Evolutionary conservation across 306 rosid species (phyloP).

Genomic region (Cicer judaicum): DNA sequence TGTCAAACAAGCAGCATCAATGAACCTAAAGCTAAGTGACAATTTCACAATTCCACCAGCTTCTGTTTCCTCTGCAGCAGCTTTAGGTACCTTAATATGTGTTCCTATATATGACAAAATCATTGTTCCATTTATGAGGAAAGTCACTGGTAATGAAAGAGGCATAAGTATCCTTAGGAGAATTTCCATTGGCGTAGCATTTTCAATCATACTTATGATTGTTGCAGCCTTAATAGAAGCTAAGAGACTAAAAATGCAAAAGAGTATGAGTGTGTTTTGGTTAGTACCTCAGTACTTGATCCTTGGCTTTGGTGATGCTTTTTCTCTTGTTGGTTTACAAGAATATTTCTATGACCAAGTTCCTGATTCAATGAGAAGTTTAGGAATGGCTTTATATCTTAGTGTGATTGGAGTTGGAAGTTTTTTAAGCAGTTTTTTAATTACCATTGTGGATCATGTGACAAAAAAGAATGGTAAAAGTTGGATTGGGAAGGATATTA

Average conservation of each 20-base stretch:
- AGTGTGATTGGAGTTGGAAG: conserved; percentile 58
- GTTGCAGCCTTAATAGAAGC: conserved; percentile 54
- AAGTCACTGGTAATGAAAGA: conserved; percentile 52
- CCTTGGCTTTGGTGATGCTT: conserved; percentile 53
- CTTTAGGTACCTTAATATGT: conserved; percentile 43
- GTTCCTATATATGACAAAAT: conserved; percentile 52
- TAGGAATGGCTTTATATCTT: conserved; percentile 59
- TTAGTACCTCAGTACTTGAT: conserved; percentile 51
- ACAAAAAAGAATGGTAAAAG: conserved; percentile 43
- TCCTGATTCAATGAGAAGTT: conserved; percentile 62
- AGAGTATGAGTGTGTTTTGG: conserved; percentile 52
- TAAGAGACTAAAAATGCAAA: conserved; percentile 44
- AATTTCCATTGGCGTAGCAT: conserved; percentile 51
- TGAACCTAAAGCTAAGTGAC: conserved; percentile 38
- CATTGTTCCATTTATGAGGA: conserved; percentile 52
- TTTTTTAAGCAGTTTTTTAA: conserved; percentile 56
- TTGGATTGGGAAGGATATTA: conserved; percentile 60
- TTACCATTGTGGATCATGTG: conserved; percentile 52
- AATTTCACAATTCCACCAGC: conserved; percentile 57
- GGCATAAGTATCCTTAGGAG: conserved; percentile 57
- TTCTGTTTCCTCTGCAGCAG: conserved; percentile 45
- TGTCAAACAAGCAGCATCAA: conserved; percentile 56
- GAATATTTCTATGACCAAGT: conserved; percentile 63
- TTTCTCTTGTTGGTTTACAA: conserved; percentile 58
- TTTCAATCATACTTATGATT: conserved; percentile 39